Evolutionary conservation across 1,284 basidiomycete species (phyloP).

Genomic region (Termitomyces sp.): DNA sequence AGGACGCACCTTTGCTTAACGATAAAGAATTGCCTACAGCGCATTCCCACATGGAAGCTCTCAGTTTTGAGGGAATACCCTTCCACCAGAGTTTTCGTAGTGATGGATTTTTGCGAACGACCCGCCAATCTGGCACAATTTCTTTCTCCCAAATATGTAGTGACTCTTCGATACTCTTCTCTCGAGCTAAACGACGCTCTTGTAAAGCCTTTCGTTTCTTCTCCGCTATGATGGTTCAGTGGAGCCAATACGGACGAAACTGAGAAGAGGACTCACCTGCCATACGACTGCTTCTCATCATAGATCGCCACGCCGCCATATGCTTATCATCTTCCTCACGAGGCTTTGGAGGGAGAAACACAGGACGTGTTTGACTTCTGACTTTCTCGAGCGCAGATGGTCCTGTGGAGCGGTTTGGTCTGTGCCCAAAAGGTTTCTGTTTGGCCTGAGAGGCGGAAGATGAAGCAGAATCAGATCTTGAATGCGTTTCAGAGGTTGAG

Average conservation of each 20-base stretch:
- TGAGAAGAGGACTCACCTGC: slow-evolving; percentile 51
- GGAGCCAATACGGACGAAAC: not conserved
- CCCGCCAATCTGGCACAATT: slow-evolving; percentile 81
- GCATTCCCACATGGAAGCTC: slow-evolving; percentile 83
- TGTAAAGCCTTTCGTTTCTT: slow-evolving; percentile 59
- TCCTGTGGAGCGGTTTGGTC: slow-evolving; percentile 47
- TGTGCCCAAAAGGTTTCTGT: slow-evolving; percentile 31
- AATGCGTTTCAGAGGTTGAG: slow-evolving; percentile 5
- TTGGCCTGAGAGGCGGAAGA: slow-evolving; percentile 19
- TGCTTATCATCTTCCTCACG: slow-evolving; percentile 81
- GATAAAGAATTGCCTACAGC: slow-evolving; percentile 88
- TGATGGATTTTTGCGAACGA: slow-evolving; percentile 58
- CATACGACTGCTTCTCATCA: slow-evolving; percentile 83
- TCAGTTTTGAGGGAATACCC: slow-evolving; percentile 83
- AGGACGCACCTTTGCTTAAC: slow-evolving; percentile 71
- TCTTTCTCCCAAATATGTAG: slow-evolving; percentile 73
- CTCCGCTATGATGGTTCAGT: slow-evolving; percentile 44
- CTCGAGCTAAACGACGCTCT: slow-evolving; percentile 62
- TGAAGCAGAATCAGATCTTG: slow-evolving; percentile 22
- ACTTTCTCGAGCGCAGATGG: slow-evolving; percentile 72
- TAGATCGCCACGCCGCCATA: slow-evolving; percentile 82
- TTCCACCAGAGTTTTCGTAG: slow-evolving; percentile 87
- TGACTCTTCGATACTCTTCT: slow-evolving; percentile 65
- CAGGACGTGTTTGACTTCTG: slow-evolving; percentile 73
- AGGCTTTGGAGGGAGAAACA: slow-evolving; percentile 81